A percentile compares a stretch with the other conserved stretches of the same genome.
Evolutionary conservation across 257 asterid species (phyloP).

Genomic region (Solanum chaucha): DNA sequence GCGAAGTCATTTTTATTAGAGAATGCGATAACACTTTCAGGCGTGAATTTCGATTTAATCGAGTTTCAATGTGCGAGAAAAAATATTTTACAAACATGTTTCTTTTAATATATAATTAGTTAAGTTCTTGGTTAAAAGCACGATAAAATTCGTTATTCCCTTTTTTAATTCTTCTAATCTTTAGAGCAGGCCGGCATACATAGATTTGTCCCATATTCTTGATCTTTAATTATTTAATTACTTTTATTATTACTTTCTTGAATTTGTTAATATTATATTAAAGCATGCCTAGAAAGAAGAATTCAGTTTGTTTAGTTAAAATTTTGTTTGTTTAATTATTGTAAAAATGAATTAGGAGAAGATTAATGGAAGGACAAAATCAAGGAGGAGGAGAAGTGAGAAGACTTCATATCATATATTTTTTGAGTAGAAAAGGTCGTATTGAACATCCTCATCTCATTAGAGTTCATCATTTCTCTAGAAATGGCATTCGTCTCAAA

Average conservation of each 20-base stretch:
- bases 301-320: slow-evolving; percentile 1
- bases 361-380: slow-evolving; percentile 47
- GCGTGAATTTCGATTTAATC: too few relatives aligned
- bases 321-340: slow-evolving; percentile 12
- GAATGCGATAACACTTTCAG: rapidly evolving
- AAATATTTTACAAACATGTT: slow-evolving; percentile 10
- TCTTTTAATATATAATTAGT: background rate
- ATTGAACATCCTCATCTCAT: slow-evolving; percentile 87
- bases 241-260: background rate
- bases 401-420: slow-evolving; percentile 66
- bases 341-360: slow-evolving; percentile 16
- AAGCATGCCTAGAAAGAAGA: slow-evolving; percentile 36
- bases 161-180: background rate
- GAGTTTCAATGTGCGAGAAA: too few relatives aligned
- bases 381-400: slow-evolving; percentile 61
- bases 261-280: slow-evolving; percentile 3
- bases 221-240: slow-evolving; percentile 6
- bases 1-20: background rate
- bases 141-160: background rate
- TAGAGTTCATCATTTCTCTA: slow-evolving; percentile 62
- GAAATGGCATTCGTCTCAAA: slow-evolving; percentile 67
- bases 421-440: slow-evolving; percentile 66
- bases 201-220: slow-evolving; percentile 31
- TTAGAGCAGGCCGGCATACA: slow-evolving; percentile 57
- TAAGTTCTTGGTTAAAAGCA: slow-evolving; percentile 17